Base-by-base conservation (phyloP, 1,284 basidiomycete genomes). In the Ceratobasidium sp. region DNA sequence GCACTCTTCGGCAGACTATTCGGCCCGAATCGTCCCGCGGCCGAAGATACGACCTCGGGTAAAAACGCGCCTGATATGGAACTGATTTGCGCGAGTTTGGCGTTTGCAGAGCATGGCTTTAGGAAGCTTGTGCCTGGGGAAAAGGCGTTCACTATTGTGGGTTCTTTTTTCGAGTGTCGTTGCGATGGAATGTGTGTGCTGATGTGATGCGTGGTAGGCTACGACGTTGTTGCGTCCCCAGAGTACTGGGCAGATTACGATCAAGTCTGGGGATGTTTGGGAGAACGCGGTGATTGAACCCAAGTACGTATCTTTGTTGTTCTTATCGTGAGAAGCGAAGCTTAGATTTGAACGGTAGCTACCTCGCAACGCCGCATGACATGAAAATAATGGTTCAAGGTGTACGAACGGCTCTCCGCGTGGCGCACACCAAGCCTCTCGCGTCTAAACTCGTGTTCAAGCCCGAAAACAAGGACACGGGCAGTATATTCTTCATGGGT, bases 251-350 rank as follows among this genome's bases (percentile, higher is more conserved):
- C 82, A 81, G 0, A 82, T 89, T 48, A 83, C 81, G 3, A 80
- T 88, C 44, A 80, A 81, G 57, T 84, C 83, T 3, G 79, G 79
- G 2, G 84, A 83, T 64, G 82, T 84, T 0, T 85, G 82, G 66
- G 86, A 87, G 55, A 79, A 84, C 4, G 87, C 88, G 0, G 54
- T 84, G 10, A 87, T 88, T 78, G 84, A 88, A 78, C 85, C 86
- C 33, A 84, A 86, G 83, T 84, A 81, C 44, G 85, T 82, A 1
- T 23, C 33, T 27, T 6, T 38, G 35, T 23, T 33, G 76, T 68
- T 79, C 67, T 1, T 79, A 79, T 77, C 79, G 79, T 66, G 78
- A 79, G 38, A 74, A 70, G 10, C 27, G 18, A 46, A 14, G 7
- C 67, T 30, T 3, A 33, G 65, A 23, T 18, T 59, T 44, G 60